Evolutionary conservation across 2,329 filamentous ascomycete species (phyloP).

Genomic region (Ceratocystis harringtonii): DNA sequence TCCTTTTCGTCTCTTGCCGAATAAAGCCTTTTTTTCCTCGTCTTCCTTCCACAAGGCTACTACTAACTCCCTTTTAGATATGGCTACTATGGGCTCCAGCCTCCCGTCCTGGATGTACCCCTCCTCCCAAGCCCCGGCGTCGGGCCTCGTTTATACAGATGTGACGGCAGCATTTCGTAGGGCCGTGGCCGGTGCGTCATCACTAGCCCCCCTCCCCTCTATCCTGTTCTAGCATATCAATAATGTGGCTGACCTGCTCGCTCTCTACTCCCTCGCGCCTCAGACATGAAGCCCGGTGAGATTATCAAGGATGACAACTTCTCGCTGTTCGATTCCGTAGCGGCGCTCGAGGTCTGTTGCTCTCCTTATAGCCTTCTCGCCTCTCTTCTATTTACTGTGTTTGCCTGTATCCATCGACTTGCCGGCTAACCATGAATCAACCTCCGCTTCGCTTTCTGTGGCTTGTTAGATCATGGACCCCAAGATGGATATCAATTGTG

Average conservation of each 20-base stretch:
- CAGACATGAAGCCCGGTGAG: conserved; percentile 38
- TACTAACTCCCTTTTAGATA: neutral
- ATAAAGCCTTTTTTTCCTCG: neutral
- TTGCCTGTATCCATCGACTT: neutral
- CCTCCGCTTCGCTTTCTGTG: neutral
- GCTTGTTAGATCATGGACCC: conserved; percentile 81
- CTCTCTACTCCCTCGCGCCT: neutral
- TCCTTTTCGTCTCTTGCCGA: neutral
- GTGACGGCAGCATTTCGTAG: conserved; percentile 13
- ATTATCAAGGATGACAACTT: conserved; percentile 90
- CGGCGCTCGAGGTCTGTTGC: conserved; percentile 53
- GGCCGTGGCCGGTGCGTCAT: conserved; percentile 12
- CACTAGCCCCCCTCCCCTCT: neutral
- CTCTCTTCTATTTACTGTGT: neutral
- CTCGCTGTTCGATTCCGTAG: conserved; percentile 86
- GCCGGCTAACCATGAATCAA: neutral
- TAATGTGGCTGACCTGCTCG: neutral
- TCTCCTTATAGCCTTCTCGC: neutral
- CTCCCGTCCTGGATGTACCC: neutral
- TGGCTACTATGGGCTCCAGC: neutral
- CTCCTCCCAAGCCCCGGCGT: neutral
- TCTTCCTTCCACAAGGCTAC: neutral
- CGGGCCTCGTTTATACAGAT: conserved; percentile 16
- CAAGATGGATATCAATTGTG: conserved; percentile 93
- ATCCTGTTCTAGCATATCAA: neutral